phyloP scores from a whole-genome alignment of 1,284 basidiomycete genomes.

The Neolentinus lepideus region DNA sequence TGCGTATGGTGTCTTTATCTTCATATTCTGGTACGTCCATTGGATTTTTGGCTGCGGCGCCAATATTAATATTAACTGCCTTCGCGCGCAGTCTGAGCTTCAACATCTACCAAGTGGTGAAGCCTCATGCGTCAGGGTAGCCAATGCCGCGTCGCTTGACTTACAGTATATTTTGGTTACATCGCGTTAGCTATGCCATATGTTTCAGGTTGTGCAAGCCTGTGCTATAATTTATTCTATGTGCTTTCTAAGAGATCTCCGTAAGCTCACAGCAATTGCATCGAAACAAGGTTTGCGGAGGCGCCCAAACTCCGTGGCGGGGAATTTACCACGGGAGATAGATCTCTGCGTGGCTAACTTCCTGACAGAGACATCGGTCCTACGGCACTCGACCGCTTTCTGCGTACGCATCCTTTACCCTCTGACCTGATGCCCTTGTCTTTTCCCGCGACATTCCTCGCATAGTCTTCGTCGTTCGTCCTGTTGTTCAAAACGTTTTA shows the following conservation, averaged over 20 bases:
- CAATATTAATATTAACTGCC: not conserved
- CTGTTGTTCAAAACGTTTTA: not conserved
- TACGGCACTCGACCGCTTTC: not conserved
- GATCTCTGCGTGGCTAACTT: not conserved
- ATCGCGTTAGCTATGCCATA: not conserved
- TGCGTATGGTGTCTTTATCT: constrained; percentile 75
- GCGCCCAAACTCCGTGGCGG: not conserved
- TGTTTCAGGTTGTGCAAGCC: not conserved
- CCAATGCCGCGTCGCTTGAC: not conserved
- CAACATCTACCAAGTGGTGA: constrained; percentile 61
- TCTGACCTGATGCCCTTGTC: constrained; percentile 1
- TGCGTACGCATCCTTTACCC: not conserved
- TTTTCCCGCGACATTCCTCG: not conserved
- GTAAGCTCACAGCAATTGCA: not conserved
- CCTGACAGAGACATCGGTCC: not conserved
- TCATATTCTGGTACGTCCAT: constrained; percentile 76
- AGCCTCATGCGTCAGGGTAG: not conserved
- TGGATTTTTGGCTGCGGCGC: not conserved
- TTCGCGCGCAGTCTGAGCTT: constrained; percentile 51
- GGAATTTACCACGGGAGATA: not conserved
- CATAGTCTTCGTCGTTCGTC: not conserved
- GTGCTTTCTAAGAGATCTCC: not conserved
- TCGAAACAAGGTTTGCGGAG: not conserved
- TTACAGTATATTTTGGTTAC: not conserved
- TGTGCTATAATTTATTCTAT: not conserved